Evolutionary conservation across 805 yeast genomes (phyloP), one percentile per base, ranked within the genome.

Genomic region (Metschnikowia cubensis): DNA sequence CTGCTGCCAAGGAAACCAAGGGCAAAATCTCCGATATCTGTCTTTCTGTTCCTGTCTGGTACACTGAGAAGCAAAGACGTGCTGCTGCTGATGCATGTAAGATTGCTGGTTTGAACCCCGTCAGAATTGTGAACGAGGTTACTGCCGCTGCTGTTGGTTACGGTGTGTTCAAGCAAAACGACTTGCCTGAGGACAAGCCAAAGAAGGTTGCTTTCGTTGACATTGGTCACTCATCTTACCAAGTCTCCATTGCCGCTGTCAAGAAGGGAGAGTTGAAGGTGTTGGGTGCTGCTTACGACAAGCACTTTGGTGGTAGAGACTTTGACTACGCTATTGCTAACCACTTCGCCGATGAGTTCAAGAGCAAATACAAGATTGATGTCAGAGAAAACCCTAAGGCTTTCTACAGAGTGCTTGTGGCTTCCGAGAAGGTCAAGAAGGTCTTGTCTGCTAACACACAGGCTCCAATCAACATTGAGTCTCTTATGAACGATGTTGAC

Each of bases 121-220:
- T 94, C 53, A 88, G 99, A 82, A 84, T 94, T 57, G 96, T 94
- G 62, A 94, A 94, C 72, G 99, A 94, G 71, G 85, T 88, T 59
- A 91, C 98, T 51, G 98, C 99, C 54, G 99, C 99, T 54, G 98
- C 97, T 64, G 96, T 94, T 58, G 95, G 97, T 62, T 95, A 94
- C 77, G 99, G 99, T 79, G 97, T 94, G 54, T 94, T 94, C 86
- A 91, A 94, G 82, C 74, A 73, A 39, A 81, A 87, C 59, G 97
- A 92, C 67, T 80, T 94, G 64, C 97, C 98, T 64, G 98, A 90
- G 72, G 96, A 89, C 63, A 87, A 85, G 71, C 85, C 91, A 66
- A 85, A 87, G 76, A 86, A 81, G 65, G 87, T 94, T 61, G 97
- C 96, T 45, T 88, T 94, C 64, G 84, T 94, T 53, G 99, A 94